Percentiles rank a stretch among this genome's conserved stretches.
Evolutionary conservation across 1,284 basidiomycete genomes (phyloP).

Genomic region (Bondarzewia mesenterica): DNA sequence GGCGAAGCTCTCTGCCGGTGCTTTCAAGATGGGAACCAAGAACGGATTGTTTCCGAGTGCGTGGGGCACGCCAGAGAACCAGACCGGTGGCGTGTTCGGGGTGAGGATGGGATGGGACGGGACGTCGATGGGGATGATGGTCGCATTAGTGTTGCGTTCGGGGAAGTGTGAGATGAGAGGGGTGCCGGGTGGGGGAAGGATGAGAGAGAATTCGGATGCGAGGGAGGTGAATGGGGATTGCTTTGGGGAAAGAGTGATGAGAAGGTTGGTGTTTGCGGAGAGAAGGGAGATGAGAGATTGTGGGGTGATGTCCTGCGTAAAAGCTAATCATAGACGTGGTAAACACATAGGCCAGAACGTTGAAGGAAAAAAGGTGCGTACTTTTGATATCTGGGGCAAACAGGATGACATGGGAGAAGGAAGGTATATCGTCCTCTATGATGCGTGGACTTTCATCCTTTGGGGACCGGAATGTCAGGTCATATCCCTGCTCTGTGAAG

Average conservation of each 20-base stretch:
- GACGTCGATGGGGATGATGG: constrained; percentile 51
- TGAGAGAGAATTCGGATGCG: constrained; percentile 70
- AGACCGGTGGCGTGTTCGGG: constrained; percentile 38
- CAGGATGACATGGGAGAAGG: constrained; percentile 79
- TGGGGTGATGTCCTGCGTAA: constrained; percentile 73
- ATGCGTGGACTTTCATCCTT: constrained; percentile 62
- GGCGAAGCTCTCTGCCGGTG: constrained; percentile 68
- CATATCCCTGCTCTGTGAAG: constrained; percentile 60
- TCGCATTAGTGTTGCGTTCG: constrained; percentile 47
- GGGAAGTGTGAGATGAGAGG: constrained; percentile 74
- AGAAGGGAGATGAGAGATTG: constrained; percentile 76
- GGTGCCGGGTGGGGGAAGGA: constrained; percentile 66
- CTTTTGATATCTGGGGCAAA: constrained; percentile 80
- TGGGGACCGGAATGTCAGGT: constrained; percentile 77
- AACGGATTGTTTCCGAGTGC: constrained; percentile 75
- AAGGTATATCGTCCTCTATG: constrained; percentile 62
- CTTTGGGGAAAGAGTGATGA: constrained; percentile 74
- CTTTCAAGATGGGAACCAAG: constrained; percentile 74
- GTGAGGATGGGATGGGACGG: constrained; percentile 36
- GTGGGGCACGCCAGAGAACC: constrained; percentile 77
- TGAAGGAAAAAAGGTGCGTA: constrained; percentile 26
- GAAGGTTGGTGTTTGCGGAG: constrained; percentile 71
- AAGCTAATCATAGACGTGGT: constrained; percentile 32
- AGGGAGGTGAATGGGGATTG: constrained; percentile 65
- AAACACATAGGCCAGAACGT: not conserved